These are phyloP conservation scores for Pistacia integerrima DNA, from an alignment of 345 rosid species.

Conservation along the genomic window DNA sequence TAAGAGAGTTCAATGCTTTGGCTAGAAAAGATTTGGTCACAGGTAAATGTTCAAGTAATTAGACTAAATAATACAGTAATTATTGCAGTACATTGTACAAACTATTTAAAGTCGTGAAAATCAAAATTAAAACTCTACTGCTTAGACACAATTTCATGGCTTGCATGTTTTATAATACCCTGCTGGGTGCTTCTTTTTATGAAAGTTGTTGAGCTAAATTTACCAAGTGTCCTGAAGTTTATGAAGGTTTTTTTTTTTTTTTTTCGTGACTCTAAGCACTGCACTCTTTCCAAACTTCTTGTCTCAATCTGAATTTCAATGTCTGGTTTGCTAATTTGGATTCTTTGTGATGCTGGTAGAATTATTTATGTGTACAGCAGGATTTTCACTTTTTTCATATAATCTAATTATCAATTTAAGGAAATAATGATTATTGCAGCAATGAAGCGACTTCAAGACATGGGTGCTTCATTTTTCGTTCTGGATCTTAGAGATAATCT, in stretches of 20 bases:
- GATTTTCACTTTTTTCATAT: constrained; percentile 9
- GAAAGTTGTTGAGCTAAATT: background rate
- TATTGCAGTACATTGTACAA: background rate
- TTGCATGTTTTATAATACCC: background rate
- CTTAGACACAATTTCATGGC: background rate
- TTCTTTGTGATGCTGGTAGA: constrained; percentile 1
- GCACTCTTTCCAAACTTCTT: no score
- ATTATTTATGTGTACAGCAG: background rate
- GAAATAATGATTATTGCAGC: constrained; percentile 47
- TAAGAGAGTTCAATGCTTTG: constrained; percentile 94
- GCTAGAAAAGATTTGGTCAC: constrained; percentile 88
- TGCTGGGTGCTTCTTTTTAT: no score
- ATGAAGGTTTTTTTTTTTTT: background rate
- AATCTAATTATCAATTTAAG: constrained; percentile 1
- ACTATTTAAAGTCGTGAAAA: background rate
- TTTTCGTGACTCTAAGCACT: no score
- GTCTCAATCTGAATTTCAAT: background rate
- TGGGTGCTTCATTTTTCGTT: constrained; percentile 82
- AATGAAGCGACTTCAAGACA: constrained; percentile 82
- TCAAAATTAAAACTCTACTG: background rate
- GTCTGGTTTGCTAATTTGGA: background rate
- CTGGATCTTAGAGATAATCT: constrained; percentile 97
- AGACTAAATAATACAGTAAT: background rate
- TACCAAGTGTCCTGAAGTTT: background rate
- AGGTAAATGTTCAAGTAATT: constrained; percentile 47